Percentiles rank a stretch among this genome's conserved stretches.
These are phyloP conservation scores for Picochlorum sp. DNA, from an alignment of 139 green algal species.

Conservation along the genomic window DNA sequence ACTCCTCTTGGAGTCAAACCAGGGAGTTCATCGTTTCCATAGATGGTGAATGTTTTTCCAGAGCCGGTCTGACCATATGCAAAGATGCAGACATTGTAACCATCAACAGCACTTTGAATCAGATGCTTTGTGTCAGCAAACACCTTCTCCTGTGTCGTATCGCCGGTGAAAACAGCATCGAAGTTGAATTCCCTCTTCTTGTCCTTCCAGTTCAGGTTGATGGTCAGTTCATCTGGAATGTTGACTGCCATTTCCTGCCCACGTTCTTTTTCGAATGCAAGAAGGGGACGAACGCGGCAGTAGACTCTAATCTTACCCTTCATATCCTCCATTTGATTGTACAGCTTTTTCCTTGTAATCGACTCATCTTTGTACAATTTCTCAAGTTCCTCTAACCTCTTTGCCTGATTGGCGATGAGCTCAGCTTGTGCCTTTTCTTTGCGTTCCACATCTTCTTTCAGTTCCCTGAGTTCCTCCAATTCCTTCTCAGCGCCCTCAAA, in stretches of 20 bases:
- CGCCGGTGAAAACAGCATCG: slow-evolving; percentile 67
- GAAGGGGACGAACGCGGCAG: slow-evolving; percentile 77
- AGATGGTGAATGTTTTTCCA: slow-evolving; percentile 91
- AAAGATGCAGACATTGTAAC: slow-evolving; percentile 68
- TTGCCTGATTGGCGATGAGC: slow-evolving; percentile 62
- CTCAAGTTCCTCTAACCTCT: slow-evolving; percentile 89
- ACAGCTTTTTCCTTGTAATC: slow-evolving; percentile 60
- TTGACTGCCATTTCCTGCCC: slow-evolving; percentile 46
- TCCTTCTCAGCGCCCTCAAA: slow-evolving; percentile 38
- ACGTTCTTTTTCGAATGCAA: slow-evolving; percentile 62
- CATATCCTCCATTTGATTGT: slow-evolving; percentile 90
- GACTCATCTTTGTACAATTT: slow-evolving; percentile 66
- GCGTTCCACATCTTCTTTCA: slow-evolving; percentile 82
- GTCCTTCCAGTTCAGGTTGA: slow-evolving; percentile 84
- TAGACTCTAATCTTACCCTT: slow-evolving; percentile 97
- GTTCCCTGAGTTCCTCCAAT: slow-evolving; percentile 86
- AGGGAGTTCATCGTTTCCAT: slow-evolving; percentile 59
- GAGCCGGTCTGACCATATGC: slow-evolving; percentile 69
- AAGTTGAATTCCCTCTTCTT: slow-evolving; percentile 90
- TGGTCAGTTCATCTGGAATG: slow-evolving; percentile 77
- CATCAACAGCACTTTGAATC: slow-evolving; percentile 87
- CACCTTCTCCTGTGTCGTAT: slow-evolving; percentile 69
- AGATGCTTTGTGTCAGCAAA: slow-evolving; percentile 96
- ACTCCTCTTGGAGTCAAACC: slow-evolving; percentile 85
- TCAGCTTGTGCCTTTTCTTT: slow-evolving; percentile 79